Conservation (phyloP, 2,329 filamentous ascomycete genomes). For the Phoma sp. region DNA sequence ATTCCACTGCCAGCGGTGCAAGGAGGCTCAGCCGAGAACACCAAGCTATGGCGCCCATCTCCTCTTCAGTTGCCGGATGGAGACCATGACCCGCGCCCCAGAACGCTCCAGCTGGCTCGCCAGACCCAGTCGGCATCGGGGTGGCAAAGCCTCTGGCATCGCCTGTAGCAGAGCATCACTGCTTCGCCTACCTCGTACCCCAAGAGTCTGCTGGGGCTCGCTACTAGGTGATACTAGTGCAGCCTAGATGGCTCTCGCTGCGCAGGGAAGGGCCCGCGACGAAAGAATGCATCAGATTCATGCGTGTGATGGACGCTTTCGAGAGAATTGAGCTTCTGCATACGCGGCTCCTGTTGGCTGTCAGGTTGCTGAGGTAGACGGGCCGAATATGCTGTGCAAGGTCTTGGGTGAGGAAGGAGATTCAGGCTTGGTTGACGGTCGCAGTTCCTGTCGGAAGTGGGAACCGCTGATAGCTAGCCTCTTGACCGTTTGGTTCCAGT, state of each 20-base stretch:
- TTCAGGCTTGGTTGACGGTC: no score
- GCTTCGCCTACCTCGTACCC: background rate
- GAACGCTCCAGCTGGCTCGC: background rate
- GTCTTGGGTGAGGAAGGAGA: no score
- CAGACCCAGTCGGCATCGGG: background rate
- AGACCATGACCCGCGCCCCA: background rate
- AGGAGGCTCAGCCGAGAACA: constrained; percentile 9
- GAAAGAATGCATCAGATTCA: background rate
- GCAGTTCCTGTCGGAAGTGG: background rate
- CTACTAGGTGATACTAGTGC: background rate
- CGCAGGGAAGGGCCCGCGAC: background rate
- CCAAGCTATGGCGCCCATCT: background rate
- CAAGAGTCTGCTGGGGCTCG: constrained; percentile 2
- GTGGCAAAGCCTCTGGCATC: constrained; percentile 2
- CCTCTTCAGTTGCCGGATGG: background rate
- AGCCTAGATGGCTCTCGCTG: background rate
- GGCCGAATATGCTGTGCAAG: background rate
- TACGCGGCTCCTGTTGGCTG: background rate
- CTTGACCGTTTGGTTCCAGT: constrained; percentile 1
- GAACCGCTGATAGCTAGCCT: background rate
- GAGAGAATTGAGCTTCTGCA: constrained; percentile 1
- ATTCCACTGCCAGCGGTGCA: background rate
- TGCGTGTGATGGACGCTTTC: background rate
- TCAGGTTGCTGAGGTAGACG: background rate
- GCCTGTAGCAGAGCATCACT: background rate